Base-by-base conservation (phyloP, 805 yeast genomes). In the Nakazawaea anatomiae region DNA sequence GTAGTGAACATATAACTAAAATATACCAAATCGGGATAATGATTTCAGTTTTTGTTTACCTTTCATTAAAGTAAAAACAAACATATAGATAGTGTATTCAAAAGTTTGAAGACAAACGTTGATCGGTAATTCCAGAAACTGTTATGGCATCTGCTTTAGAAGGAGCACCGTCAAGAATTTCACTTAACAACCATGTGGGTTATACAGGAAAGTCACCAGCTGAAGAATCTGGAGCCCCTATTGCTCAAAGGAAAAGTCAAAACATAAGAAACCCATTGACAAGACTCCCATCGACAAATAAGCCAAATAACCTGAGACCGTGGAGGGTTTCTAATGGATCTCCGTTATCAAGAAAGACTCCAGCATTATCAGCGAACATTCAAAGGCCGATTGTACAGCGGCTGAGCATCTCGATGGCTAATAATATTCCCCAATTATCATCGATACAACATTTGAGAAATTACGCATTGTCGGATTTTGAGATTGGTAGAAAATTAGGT, bases 401-500 rank as follows among this genome's bases (percentile, higher is more conserved):
- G 38, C 42, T 25, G 30, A 36, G 48, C 12, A 31, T 45, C 36
- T 29, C 48, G 10, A 18, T 39, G n/a, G n/a, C 47, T 6, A 44
- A 50, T 35, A 50, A 50, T 29, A 44, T 44, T 8, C 52, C 48
- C 4, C 48, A 45, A 28, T 42, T 50, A 9, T 34, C 51, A 30
- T 11, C 44, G 12, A 14, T 39, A 12, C 48, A 38, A 9, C 48
- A 66, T 2, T 48, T 58, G 38, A 53, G 65, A 46, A 54, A 69
- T 35, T 75, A 71, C 57, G 57, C 75, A 0, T 65, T 83, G 27
- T 67, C 72, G 31, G 94, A 88, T 61, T 92, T 92, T 67, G 96
- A 90, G 58, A 76, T 92, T 42, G 98, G 97, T 14, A 78, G 83
- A 49, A 83, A 85, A 52, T 74, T 92, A 46, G 99, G 98, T 0